A percentile compares a stretch with the other conserved stretches of the same genome.
These are phyloP conservation scores for Tylopilus felleus DNA, from an alignment of 768 basidiomycete species.

Conservation along the genomic window DNA sequence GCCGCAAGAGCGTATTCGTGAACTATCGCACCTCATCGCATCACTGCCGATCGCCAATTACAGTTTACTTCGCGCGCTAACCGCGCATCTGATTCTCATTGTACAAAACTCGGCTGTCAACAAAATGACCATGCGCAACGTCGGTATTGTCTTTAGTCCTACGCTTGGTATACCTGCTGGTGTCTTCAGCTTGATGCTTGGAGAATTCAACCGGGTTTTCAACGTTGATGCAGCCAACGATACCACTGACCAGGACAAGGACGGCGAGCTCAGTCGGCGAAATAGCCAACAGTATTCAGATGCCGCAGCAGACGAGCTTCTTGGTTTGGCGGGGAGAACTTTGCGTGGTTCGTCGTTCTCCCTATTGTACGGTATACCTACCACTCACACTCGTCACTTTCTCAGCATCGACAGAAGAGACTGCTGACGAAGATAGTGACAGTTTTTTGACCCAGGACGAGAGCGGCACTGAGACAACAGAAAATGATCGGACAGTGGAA, in stretches of 20 bases:
- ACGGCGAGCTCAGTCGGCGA: constrained; percentile 52
- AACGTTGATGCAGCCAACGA: constrained; percentile 57
- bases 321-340: constrained; percentile 71
- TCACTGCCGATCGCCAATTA: constrained; percentile 91
- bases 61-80: constrained; percentile 88
- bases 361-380: not conserved
- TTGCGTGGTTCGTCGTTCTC: constrained; percentile 51
- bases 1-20: constrained; percentile 81
- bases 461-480: constrained; percentile 71
- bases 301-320: constrained; percentile 76
- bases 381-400: constrained; percentile 7
- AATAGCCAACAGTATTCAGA: constrained; percentile 85
- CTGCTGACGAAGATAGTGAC: constrained; percentile 66
- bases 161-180: constrained; percentile 98
- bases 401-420: constrained; percentile 52
- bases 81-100: constrained; percentile 91
- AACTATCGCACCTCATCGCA: constrained; percentile 83
- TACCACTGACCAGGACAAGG: constrained; percentile 21
- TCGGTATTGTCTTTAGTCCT: constrained; percentile 97
- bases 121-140: constrained; percentile 99
- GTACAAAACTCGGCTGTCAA: constrained; percentile 87
- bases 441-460: constrained; percentile 66
- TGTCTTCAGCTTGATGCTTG: constrained; percentile 91
- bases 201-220: constrained; percentile 91
- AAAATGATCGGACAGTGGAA: constrained; percentile 50